Evolutionary conservation across 1,284 basidiomycete species (phyloP).

Genomic region (Takashimella koratensis): DNA sequence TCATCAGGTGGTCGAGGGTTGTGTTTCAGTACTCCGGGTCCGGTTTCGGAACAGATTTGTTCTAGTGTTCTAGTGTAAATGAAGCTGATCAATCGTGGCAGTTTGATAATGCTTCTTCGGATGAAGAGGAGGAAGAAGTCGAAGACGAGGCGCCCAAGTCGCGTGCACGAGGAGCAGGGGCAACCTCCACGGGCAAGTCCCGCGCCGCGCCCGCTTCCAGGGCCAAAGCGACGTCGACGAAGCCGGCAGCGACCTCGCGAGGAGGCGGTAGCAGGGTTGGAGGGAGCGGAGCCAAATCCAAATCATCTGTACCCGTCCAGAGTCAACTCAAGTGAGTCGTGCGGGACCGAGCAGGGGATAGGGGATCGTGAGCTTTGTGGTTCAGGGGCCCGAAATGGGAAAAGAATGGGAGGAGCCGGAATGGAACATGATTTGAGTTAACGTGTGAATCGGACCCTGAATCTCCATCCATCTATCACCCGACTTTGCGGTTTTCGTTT

Average conservation of each 20-base stretch:
- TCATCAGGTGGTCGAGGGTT: too few relatives aligned
- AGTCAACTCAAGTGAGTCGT: background rate
- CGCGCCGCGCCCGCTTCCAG: background rate
- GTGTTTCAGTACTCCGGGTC: too few relatives aligned
- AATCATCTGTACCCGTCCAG: background rate
- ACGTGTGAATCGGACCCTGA: background rate
- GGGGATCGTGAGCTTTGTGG: too few relatives aligned
- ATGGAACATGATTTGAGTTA: background rate
- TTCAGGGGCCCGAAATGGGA: too few relatives aligned
- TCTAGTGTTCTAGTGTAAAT: too few relatives aligned
- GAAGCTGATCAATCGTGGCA: too few relatives aligned
- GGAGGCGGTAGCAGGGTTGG: too few relatives aligned
- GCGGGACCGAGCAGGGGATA: background rate
- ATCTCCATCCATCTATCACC: background rate
- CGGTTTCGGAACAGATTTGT: too few relatives aligned
- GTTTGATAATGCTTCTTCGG: background rate
- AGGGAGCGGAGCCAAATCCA: background rate
- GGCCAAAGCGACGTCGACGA: too few relatives aligned
- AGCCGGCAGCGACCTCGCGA: too few relatives aligned
- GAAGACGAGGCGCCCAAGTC: background rate
- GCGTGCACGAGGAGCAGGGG: background rate
- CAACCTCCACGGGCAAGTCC: too few relatives aligned
- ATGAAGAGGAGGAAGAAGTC: background rate
- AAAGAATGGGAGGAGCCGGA: too few relatives aligned
- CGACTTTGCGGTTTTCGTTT: background rate